Conservation (phyloP, 495 filamentous ascomycete species). For the Cercophora newfieldiana region DNA sequence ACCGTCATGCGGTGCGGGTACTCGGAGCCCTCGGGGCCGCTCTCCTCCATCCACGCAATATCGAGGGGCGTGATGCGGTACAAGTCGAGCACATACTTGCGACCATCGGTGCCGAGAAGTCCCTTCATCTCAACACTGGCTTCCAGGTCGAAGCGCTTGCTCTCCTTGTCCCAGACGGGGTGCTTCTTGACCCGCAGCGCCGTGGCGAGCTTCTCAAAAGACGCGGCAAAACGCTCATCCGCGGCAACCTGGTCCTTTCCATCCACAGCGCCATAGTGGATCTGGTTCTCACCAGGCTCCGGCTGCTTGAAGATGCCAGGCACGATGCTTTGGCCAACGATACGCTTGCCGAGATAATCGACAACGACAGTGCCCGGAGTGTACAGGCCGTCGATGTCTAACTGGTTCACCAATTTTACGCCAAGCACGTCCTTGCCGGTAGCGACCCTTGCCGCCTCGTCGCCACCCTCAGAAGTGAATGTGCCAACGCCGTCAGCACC, state of each 20-base stretch:
- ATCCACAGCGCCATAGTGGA: constrained; percentile 97
- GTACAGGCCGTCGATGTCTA: constrained; percentile 91
- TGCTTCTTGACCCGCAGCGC: constrained; percentile 89
- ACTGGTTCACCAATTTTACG: constrained; percentile 91
- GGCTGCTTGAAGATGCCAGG: constrained; percentile 99
- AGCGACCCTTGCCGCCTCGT: constrained; percentile 94
- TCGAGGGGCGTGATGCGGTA: constrained; percentile 94
- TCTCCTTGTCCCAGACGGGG: constrained; percentile 96
- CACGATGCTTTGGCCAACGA: constrained; percentile 97
- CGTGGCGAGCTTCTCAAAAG: constrained; percentile 89
- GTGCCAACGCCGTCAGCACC: constrained; percentile 97
- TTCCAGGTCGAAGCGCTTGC: constrained; percentile 85
- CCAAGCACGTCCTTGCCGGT: constrained; percentile 96
- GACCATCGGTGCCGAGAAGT: constrained; percentile 90
- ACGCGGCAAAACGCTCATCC: constrained; percentile 77
- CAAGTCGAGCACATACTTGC: constrained; percentile 95
- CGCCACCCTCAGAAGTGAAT: constrained; percentile 92
- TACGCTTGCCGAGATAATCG: constrained; percentile 94
- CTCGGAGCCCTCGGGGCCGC: constrained; percentile 45
- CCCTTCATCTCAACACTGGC: constrained; percentile 98
- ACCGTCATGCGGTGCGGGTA: constrained; percentile 98
- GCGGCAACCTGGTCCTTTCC: constrained; percentile 93
- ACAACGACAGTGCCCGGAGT: constrained; percentile 95
- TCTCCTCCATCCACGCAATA: constrained; percentile 83
- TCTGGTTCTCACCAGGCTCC: constrained; percentile 95